Base-by-base conservation (phyloP, 176 grass and related monocot genomes). In the Pontederia crassipes region DNA sequence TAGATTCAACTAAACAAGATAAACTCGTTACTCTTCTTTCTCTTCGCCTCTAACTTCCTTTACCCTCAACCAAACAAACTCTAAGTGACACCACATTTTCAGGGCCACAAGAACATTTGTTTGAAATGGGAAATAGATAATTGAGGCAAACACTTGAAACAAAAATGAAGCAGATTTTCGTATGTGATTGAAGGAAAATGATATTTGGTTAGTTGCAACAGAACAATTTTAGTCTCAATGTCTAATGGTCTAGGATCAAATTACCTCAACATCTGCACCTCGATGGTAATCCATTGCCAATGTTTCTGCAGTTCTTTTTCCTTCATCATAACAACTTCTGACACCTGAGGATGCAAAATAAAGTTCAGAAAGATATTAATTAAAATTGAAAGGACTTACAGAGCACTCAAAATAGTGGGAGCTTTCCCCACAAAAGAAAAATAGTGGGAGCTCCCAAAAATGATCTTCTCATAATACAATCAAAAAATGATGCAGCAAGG, bases 211-310 rank as follows among this genome's bases (percentile, higher is more conserved):
- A 55, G n/a, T 16, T 17, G 45, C 49, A 55, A 68, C 8, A 54
- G 17, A 28, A 17, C 0, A 28, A 54, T 10, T 24, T 24, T 24
- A 67, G 8, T 10, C n/a, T 58, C 14, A 58, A 15, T 40, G 32
- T 8, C 18, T 14, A 17, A 9, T 12, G 24, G 12, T 1, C 0
- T 57, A 26, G 54, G 40, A 46, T 47, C 45, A 46, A 60, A 55
- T 89, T 85, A 91, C 93, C 83, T 87, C 81, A 74, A 98, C 79
- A 46, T 81, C 84, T 69, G 93, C 93, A 56, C 84, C 84, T 2
- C 87, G 84, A 75, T 98, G 93, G 61, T 98, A 98, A 77, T 92
- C 93, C 87, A 98, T 92, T 48, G 93, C 81, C 58, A 88, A 83
- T 79, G 93, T 98, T 80, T 98, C 87, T 58, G 87, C 93, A 10